These are phyloP conservation scores for Isoetes taiwanensis DNA, from an alignment of 75 land plant genomes.

Conservation along the genomic window DNA sequence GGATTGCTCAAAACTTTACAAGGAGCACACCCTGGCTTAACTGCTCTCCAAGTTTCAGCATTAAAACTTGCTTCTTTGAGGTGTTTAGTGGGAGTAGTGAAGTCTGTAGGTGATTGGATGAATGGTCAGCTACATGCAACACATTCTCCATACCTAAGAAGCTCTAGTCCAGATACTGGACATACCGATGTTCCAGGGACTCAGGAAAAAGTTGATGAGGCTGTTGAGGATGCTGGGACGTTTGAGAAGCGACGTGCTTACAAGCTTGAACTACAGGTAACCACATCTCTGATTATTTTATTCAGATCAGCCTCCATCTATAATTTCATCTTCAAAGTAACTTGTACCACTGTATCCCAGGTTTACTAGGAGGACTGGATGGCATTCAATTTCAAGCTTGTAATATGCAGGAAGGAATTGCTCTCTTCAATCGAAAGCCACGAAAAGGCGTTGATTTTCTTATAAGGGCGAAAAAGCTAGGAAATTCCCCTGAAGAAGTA, in stretches of 20 bases:
- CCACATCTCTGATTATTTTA: not conserved
- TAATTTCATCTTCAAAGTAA: no score
- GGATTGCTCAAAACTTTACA: constrained; percentile 72
- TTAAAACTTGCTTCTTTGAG: constrained; percentile 60
- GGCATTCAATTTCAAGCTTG: constrained; percentile 9
- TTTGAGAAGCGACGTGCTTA: constrained; percentile 70
- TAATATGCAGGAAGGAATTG: constrained; percentile 63
- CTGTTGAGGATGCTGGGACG: constrained; percentile 31
- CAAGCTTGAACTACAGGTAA: constrained; percentile 63
- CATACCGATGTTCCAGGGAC: constrained; percentile 24
- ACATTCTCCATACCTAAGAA: not conserved
- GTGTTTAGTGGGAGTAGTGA: constrained; percentile 52
- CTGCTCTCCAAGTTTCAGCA: constrained; percentile 51
- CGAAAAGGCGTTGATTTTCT: constrained; percentile 74
- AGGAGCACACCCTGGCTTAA: constrained; percentile 61
- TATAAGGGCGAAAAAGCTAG: constrained; percentile 52
- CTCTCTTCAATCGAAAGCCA: constrained; percentile 79
- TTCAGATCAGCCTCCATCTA: no score
- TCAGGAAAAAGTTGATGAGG: constrained; percentile 24
- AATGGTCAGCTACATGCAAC: constrained; percentile 43
- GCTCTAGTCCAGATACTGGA: constrained; percentile 19
- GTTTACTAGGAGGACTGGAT: constrained; percentile 1
- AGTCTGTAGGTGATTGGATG: constrained; percentile 82
- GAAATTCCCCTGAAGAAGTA: constrained; percentile 61
- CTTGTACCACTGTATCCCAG: constrained; percentile 3